Evolutionary conservation across 306 rosid species (phyloP), one percentile per base, ranked within the genome.

Genomic region (Adenanthera pavonina): DNA sequence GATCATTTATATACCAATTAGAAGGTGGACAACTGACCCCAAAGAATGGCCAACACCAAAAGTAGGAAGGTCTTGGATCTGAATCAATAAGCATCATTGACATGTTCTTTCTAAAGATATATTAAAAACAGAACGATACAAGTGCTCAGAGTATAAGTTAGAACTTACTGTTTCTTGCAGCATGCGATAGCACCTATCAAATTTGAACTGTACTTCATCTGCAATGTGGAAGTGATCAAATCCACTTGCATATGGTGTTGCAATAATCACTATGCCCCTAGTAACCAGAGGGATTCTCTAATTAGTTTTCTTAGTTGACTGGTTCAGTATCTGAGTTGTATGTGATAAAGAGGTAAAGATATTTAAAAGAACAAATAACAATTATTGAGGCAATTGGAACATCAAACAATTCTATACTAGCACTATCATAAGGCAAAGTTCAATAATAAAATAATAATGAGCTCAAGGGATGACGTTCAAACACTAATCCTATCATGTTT

Each of bases 161-260:
- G 83, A 73, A 86, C 94, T 71, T 82, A 95, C 97, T 53, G 89
- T 85, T 59, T 91, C 97, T 62, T 84, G 89, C 7, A 95, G 84
- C 48, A 76, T 70, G 48, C 97, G 92, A 80, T 75, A 89, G 78
- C 99, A 93, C 89, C 99, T 84, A 78, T 95, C 99, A 89, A 88
- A 95, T 83, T 93, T 95, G 87, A 92, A 93, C 79, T 95, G 98
- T 48, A 86, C 96, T 91, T 95, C 98, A 83, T 95, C 99, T 56
- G 99, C 97, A 89, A 93, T 95, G 80, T 81, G 94, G 91, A 95
- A 93, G 91, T 95, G 90, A 84, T 95, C 99, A 89, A 93, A 95
- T 71, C 99, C 99, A 87, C 99, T 95, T 35, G 98, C 96, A 82
- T 93, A 95, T 72, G 98, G 99, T 41, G 99, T 95, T 86, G 99